These are phyloP conservation scores for Isoetes taiwanensis DNA, from an alignment of 75 land plant genomes.

Conservation along the genomic window DNA sequence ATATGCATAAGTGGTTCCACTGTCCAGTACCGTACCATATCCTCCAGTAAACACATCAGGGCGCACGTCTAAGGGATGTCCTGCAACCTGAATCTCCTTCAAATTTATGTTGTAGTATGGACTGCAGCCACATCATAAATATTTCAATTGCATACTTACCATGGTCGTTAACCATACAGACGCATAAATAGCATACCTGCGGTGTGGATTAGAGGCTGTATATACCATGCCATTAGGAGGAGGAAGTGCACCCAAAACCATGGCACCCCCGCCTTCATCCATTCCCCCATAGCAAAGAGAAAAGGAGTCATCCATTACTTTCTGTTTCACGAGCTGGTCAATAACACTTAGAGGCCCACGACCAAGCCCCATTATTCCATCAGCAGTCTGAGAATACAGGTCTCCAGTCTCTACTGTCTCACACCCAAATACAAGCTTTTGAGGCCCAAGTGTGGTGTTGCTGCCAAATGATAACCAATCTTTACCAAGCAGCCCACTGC, in stretches of 20 bases:
- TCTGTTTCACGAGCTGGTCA: constrained; percentile 83
- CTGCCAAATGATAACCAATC: constrained; percentile 75
- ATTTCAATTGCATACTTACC: neutral
- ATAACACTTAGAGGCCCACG: constrained; percentile 80
- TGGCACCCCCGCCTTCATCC: constrained; percentile 90
- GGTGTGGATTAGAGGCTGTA: constrained; percentile 59
- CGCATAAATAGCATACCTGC: constrained; percentile 50
- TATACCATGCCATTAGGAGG: constrained; percentile 72
- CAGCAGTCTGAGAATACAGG: constrained; percentile 81
- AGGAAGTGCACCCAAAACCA: constrained; percentile 77
- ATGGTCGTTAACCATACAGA: neutral
- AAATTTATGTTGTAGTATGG: constrained; percentile 87
- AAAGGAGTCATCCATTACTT: constrained; percentile 64
- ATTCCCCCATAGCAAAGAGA: constrained; percentile 98
- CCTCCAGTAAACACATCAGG: constrained; percentile 50
- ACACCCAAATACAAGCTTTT: constrained; percentile 81
- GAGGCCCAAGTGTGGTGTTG: constrained; percentile 51
- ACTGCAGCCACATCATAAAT: constrained; percentile 44
- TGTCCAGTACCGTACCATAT: constrained; percentile 91
- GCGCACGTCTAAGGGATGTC: constrained; percentile 38
- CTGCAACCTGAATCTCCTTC: constrained; percentile 74
- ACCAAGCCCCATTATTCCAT: constrained; percentile 98
- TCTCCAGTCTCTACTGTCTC: constrained; percentile 92
- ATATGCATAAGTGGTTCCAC: constrained; percentile 98
- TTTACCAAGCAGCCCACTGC: constrained; percentile 79